Conservation (phyloP, 768 basidiomycete genomes). For the Lentinus tigrinus region DNA sequence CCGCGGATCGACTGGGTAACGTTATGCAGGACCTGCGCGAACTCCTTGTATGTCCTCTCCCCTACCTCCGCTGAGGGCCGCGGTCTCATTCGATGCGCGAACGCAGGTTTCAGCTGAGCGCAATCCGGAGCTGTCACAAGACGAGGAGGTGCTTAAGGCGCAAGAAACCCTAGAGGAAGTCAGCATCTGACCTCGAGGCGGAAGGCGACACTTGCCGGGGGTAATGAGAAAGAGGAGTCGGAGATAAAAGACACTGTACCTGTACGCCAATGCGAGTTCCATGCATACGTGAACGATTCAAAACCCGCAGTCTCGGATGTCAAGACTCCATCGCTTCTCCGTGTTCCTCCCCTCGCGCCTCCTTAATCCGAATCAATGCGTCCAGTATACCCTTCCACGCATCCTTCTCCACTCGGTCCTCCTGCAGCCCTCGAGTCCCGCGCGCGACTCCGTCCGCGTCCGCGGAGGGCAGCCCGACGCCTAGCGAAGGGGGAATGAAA, state of each 20-base stretch:
- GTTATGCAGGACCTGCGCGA: conserved; percentile 62
- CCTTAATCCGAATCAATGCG: conserved; percentile 64
- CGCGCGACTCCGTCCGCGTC: conserved; percentile 29
- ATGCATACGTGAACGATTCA: neutral
- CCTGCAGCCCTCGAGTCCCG: conserved; percentile 61
- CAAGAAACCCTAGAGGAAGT: conserved; percentile 56
- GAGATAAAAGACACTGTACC: conserved; percentile 5
- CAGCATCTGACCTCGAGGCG: conserved; percentile 37
- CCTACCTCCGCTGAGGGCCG: neutral
- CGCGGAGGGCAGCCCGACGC: conserved; percentile 63
- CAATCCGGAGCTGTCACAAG: conserved; percentile 35
- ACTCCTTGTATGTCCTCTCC: conserved; percentile 57
- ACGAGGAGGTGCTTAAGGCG: conserved; percentile 42
- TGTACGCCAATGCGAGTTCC: conserved; percentile 2
- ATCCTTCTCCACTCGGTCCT: conserved; percentile 71
- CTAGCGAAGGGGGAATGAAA: conserved; percentile 76
- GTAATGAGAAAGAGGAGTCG: neutral
- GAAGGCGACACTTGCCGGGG: neutral
- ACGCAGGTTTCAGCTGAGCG: conserved; percentile 45
- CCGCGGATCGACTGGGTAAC: conserved; percentile 56
- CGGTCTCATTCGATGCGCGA: neutral
- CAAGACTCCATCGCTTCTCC: neutral
- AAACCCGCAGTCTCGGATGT: neutral
- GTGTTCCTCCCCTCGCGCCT: conserved; percentile 33
- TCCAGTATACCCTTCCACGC: conserved; percentile 76